A percentile compares a stretch with the other conserved stretches of the same genome.
Evolutionary conservation across 2,329 filamentous ascomycete genomes (phyloP).

Genomic region (Fusarium bulbicola): DNA sequence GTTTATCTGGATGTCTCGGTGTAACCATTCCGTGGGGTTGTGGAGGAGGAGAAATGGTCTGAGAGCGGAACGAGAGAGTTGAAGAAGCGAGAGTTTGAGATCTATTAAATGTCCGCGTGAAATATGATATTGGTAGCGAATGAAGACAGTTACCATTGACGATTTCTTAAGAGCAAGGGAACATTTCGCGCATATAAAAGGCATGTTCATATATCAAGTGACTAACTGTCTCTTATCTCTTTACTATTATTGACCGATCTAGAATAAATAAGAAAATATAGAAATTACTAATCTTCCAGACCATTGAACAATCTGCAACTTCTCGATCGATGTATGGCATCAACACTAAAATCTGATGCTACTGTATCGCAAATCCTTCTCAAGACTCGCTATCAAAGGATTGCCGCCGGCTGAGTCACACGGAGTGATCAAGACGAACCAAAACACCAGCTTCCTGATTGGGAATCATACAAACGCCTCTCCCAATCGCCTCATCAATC

Average conservation of each 20-base stretch:
- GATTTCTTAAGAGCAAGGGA: no score
- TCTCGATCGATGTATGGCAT: not conserved
- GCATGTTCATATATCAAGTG: no score
- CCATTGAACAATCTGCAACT: not conserved
- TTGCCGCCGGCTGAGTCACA: slow-evolving; percentile 26
- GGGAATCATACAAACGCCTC: slow-evolving; percentile 6
- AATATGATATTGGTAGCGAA: no score
- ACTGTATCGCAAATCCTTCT: not conserved
- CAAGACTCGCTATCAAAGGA: not conserved
- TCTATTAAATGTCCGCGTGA: no score
- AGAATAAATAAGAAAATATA: not conserved
- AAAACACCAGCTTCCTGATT: slow-evolving; percentile 29
- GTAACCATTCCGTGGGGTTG: no score
- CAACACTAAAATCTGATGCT: not conserved
- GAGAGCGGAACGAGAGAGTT: no score
- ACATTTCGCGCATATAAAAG: no score
- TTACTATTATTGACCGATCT: no score
- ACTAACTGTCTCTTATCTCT: no score
- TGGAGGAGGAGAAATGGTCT: no score
- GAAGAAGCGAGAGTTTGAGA: no score
- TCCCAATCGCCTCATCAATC: not conserved
- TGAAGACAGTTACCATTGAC: fast-evolving
- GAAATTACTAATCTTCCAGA: not conserved
- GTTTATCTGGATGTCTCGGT: no score
- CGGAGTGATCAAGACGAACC: not conserved